Evolutionary conservation across 2,329 filamentous ascomycete species (phyloP).

Genomic region (Fusarium heterosporum): DNA sequence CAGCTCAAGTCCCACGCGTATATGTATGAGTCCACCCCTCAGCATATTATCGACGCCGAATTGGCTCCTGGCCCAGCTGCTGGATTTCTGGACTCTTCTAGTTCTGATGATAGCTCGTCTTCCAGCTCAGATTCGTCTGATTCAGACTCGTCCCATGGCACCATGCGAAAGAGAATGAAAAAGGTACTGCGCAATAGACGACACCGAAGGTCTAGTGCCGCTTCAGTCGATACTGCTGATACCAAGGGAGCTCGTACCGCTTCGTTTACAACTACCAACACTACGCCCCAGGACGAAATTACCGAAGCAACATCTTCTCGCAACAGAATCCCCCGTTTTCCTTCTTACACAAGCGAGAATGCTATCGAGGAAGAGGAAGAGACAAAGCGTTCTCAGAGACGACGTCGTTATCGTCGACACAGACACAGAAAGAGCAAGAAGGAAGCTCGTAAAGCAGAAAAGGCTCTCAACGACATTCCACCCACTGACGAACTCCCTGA

Average conservation of each 20-base stretch:
- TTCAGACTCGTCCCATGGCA: constrained; percentile 65
- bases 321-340: constrained; percentile 52
- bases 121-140: constrained; percentile 78
- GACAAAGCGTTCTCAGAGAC: constrained; percentile 49
- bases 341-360: constrained; percentile 57
- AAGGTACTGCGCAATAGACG: constrained; percentile 77
- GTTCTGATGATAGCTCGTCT: constrained; percentile 65
- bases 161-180: constrained; percentile 80
- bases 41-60: constrained; percentile 93
- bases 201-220: constrained; percentile 81
- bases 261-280: constrained; percentile 56
- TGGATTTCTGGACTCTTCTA: constrained; percentile 81
- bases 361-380: constrained; percentile 61
- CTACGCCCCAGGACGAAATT: constrained; percentile 53
- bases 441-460: constrained; percentile 54
- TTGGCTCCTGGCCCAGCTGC: constrained; percentile 86
- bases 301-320: constrained; percentile 56
- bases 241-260: constrained; percentile 53
- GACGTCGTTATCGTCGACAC: constrained; percentile 53
- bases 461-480: constrained; percentile 42
- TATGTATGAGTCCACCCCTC: constrained; percentile 91
- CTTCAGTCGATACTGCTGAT: constrained; percentile 70
- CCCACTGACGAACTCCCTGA: constrained; percentile 51
- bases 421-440: constrained; percentile 57
- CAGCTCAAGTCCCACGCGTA: constrained; percentile 93